Conservation (phyloP, 805 yeast species). For the Clavispora vitiphila region DNA sequence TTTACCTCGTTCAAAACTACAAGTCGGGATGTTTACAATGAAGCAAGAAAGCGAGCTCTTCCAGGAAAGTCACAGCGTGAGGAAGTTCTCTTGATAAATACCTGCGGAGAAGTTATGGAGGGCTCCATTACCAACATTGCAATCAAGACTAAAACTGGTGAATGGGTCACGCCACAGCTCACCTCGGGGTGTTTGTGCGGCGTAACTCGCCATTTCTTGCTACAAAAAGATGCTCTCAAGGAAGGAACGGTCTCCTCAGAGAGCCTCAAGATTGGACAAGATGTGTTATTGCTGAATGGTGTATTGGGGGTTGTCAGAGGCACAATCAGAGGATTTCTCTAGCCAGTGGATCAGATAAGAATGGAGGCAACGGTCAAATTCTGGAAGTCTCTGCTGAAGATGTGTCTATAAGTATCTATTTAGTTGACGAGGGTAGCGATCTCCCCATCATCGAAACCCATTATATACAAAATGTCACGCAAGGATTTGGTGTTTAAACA, state of each 20-base stretch:
- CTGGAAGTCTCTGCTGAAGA: no score
- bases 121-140: slow-evolving; percentile 84
- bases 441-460: slow-evolving; percentile 66
- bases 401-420: background rate
- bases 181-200: slow-evolving; percentile 83
- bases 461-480: slow-evolving; percentile 70
- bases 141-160: slow-evolving; percentile 38
- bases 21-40: slow-evolving; percentile 54
- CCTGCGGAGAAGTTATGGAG: slow-evolving; percentile 60
- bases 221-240: slow-evolving; percentile 46
- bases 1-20: slow-evolving; percentile 90
- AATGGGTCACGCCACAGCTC: slow-evolving; percentile 81
- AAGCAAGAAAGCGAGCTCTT: slow-evolving; percentile 51
- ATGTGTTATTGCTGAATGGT: slow-evolving; percentile 73
- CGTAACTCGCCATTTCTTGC: slow-evolving; percentile 62
- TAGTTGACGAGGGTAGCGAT: slow-evolving; percentile 22
- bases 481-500: slow-evolving; percentile 71
- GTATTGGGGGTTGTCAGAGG: slow-evolving; percentile 75
- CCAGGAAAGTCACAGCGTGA: slow-evolving; percentile 48
- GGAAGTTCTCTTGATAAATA: slow-evolving; percentile 60
- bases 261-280: slow-evolving; percentile 60
- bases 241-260: slow-evolving; percentile 47
- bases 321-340: slow-evolving; percentile 10
- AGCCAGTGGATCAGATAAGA: no score
- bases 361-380: no score